Percentiles rank a stretch among this genome's conserved stretches.
phyloP scores from a whole-genome alignment of 768 basidiomycete species.

The Tricholoma sp. region DNA sequence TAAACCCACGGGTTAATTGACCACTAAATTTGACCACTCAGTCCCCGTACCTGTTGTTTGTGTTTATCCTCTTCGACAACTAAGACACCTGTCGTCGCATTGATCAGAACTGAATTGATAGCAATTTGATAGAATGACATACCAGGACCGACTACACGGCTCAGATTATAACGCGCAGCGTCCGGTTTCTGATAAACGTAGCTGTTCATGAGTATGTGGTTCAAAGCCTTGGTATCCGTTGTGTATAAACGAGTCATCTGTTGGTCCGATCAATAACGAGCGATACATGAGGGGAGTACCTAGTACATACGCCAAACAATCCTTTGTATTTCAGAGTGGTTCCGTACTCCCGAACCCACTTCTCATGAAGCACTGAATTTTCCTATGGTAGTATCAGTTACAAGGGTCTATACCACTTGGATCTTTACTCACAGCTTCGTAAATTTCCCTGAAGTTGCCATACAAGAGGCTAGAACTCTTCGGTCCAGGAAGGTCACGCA shows the following conservation, averaged over 20 bases:
- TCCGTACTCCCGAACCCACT: constrained; percentile 14
- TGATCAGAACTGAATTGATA: too few relatives aligned
- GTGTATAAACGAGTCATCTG: constrained; percentile 46
- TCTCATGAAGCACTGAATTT: constrained; percentile 15
- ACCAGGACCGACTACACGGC: constrained; percentile 39
- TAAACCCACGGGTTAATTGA: not conserved
- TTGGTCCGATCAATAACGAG: not conserved
- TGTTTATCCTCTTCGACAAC: constrained; percentile 45
- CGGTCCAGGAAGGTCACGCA: constrained; percentile 48
- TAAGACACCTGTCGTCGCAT: constrained; percentile 33
- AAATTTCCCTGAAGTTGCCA: constrained; percentile 44
- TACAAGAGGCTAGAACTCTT: constrained; percentile 37
- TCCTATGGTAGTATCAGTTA: constrained; percentile 21
- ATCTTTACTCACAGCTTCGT: constrained; percentile 28
- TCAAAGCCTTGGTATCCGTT: constrained; percentile 55
- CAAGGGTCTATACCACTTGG: not conserved
- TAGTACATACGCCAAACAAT: constrained; percentile 33
- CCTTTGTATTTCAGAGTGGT: constrained; percentile 11
- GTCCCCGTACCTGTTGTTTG: constrained; percentile 33
- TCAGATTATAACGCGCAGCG: constrained; percentile 29
- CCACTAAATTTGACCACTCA: not conserved
- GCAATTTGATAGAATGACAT: not conserved
- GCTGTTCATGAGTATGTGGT: constrained; percentile 55
- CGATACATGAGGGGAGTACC: not conserved
- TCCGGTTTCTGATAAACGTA: constrained; percentile 54